Evolutionary conservation across 805 yeast species (phyloP).

Genomic region (Limtongia smithiae): DNA sequence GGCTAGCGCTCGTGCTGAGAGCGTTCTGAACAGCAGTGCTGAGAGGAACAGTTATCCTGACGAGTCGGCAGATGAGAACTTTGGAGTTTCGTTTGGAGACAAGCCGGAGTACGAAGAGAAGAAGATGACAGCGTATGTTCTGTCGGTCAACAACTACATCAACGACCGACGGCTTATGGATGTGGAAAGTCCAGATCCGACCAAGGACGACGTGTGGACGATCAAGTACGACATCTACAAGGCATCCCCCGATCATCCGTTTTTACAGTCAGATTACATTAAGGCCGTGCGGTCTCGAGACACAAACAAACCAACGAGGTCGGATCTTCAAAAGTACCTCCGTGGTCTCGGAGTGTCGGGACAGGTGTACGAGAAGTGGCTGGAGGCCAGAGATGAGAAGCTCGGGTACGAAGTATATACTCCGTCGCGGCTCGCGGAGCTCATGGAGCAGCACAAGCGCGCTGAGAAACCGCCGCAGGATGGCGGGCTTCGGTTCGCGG

Average conservation of each 20-base stretch:
- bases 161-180: slow-evolving; percentile 2
- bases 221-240: slow-evolving; percentile 7
- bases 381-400: slow-evolving; percentile 26
- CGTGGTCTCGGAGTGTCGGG: slow-evolving; percentile 38
- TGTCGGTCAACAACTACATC: slow-evolving; percentile 14
- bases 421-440: slow-evolving; percentile 5
- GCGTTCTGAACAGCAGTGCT: too few species aligned
- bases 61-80: too few species aligned
- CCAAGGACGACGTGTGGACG: slow-evolving; percentile 4
- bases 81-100: not conserved
- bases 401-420: slow-evolving; percentile 8
- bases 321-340: slow-evolving; percentile 28
- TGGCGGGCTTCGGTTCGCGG: too few species aligned
- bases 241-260: not conserved
- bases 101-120: not conserved
- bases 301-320: not conserved
- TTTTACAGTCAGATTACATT: not conserved
- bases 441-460: too few species aligned
- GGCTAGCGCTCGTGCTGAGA: too few species aligned
- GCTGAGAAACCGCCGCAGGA: too few species aligned
- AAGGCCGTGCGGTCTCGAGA: not conserved
- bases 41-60: too few species aligned
- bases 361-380: slow-evolving; percentile 22
- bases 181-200: slow-evolving; percentile 10
- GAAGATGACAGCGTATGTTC: slow-evolving; percentile 28